Percentiles rank a stretch among this genome's conserved stretches.
These are phyloP conservation scores for Grigorovia jiainica DNA, from an alignment of 805 yeast species.

Conservation along the genomic window DNA sequence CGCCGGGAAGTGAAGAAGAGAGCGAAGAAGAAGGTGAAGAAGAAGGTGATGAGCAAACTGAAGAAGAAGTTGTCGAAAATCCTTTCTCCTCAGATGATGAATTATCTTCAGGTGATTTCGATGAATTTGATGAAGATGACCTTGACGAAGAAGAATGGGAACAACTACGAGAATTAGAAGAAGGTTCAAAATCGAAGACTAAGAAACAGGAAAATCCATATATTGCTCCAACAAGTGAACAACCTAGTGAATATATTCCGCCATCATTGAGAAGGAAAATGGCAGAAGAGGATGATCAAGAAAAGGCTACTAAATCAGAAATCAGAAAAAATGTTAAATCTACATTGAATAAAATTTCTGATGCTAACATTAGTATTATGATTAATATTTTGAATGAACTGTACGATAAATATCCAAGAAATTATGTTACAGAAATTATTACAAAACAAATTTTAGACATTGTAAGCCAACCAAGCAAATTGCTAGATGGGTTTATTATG, in stretches of 20 bases:
- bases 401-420: slow-evolving; percentile 62
- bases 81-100: slow-evolving; percentile 36
- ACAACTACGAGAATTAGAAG: slow-evolving; percentile 24
- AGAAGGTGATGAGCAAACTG: slow-evolving; percentile 27
- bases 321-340: slow-evolving; percentile 67
- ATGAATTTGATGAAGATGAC: slow-evolving; percentile 33
- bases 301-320: slow-evolving; percentile 38
- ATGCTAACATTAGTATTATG: slow-evolving; percentile 66
- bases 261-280: slow-evolving; percentile 68
- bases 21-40: slow-evolving; percentile 36
- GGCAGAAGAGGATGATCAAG: slow-evolving; percentile 28
- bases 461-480: slow-evolving; percentile 50
- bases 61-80: slow-evolving; percentile 17
- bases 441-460: slow-evolving; percentile 56
- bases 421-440: slow-evolving; percentile 63
- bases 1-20: slow-evolving; percentile 16
- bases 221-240: slow-evolving; percentile 43
- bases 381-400: slow-evolving; percentile 57
- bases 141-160: slow-evolving; percentile 29
- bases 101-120: slow-evolving; percentile 35
- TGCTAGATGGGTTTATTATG: slow-evolving; percentile 70
- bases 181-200: slow-evolving; percentile 24
- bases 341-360: slow-evolving; percentile 79
- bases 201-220: slow-evolving; percentile 58
- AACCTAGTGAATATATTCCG: slow-evolving; percentile 62